Evolutionary conservation across 768 basidiomycete genomes (phyloP), one percentile per base, ranked within the genome.

Genomic region (Leccinum ochraceum): DNA sequence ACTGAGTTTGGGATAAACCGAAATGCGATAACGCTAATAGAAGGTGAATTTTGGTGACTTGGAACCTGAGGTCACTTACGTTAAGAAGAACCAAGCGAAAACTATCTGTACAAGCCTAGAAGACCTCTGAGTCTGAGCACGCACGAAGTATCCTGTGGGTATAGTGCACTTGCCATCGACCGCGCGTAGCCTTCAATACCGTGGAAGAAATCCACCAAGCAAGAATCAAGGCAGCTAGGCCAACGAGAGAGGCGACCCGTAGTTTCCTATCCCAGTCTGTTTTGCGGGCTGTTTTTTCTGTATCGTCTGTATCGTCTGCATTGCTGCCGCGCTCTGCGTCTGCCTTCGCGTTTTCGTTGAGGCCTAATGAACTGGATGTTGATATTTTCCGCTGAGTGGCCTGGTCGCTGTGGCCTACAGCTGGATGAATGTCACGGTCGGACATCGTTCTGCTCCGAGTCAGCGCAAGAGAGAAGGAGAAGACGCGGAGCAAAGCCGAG

Each of bases 141-240:
- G 11, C 37, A 32, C 3, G 44, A 55, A 20, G 20, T 17, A 55
- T 24, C 24, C 13, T 4, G 26, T 4, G 26, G 60, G 26, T 60
- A 64, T 28, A 34, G 39, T 13, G 53, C 46, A 60, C 78, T 61
- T 75, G 84, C 90, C 92, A 94, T 77, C 90, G 80, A 73, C 84
- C 86, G 55, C 92, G 84, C 3, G 92, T 93, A 6, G 80, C 85
- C 57, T 77, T 66, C 53, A 94, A 74, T 13, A 92, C 71, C 0
- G 84, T 92, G 9, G 92, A 76, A 61, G 87, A 88, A 37, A 94
- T 86, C 92, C 92, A 94, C 92, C 92, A 94, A 46, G 83, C 92
- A 48, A 93, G 77, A 64, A 94, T 90, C 54, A 87, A 70, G 13
- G 79, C 67, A 10, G 86, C 88, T 1, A 87, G 63, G 16, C 66